Base-by-base conservation (phyloP, 352 stramenopile genomes). In the Phytopythium helicoides region DNA sequence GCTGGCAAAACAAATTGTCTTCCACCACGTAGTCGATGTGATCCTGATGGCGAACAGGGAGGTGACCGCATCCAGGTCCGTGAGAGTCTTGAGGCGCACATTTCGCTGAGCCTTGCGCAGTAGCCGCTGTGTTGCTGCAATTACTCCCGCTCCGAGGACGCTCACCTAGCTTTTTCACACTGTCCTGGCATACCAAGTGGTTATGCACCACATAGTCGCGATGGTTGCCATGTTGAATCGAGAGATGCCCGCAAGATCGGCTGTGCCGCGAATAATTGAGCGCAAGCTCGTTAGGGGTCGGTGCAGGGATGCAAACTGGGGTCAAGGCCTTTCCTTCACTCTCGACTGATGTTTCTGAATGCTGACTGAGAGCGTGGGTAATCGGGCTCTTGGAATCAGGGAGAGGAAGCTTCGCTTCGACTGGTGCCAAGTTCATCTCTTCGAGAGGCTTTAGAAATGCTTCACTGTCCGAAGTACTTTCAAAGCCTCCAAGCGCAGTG, bases 11-110 rank as follows among this genome's bases (percentile, higher is more conserved):
- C 19, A 92, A 57, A 42, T 81, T 87, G 62, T 92, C 79, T 36
- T 92, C 81, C 31, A 92, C 81, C 31, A 92, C 81, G 47, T 92
- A 92, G 51, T 92, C 81, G 41, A 92, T 87, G 64, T 92, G 81
- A 58, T 92, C 79, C 7, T 78, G 71, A 57, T 92, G 81, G 22
- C 81, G 81, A 22, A 92, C 81, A 12, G 81, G 62, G 36, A 92
- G 48, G 26, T 92, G 81, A 4, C 81, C 81, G 34, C 81, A 92
- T 15, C 79, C 79, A 2, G 81, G 81, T 3, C 79, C 64, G 53
- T 92, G 81, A 5, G 70, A 69, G 46, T 79, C 70, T 25, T 76
- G 64, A 0, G 62, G 48, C 0, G 57, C 59, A 26, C 69, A 79
- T 23, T 64, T 63, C 23, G 41, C 36, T 12, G 38, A 21, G 0